phyloP scores from a whole-genome alignment of 805 yeast genomes.

The Nakazawaea wyomingensis region DNA sequence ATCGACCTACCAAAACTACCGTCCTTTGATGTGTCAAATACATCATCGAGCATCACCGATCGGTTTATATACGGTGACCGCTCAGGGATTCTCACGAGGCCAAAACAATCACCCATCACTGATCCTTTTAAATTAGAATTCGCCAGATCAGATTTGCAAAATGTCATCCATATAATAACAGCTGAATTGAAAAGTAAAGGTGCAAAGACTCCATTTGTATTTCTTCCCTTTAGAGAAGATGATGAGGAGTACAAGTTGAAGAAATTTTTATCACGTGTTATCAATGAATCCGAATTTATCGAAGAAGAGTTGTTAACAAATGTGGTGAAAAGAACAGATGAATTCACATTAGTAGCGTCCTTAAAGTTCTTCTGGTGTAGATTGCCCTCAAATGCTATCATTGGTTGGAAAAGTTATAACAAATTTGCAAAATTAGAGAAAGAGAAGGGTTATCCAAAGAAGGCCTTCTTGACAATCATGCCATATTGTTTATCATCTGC shows the following conservation, averaged over 20 bases:
- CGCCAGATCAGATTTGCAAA: conserved; percentile 60
- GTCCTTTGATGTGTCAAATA: conserved; percentile 9
- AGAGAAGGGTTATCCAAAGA: conserved; percentile 60
- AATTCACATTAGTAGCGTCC: conserved; percentile 65
- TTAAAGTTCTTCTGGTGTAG: conserved; percentile 86
- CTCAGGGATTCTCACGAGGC: background rate
- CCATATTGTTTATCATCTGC: conserved; percentile 80
- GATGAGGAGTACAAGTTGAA: conserved; percentile 57
- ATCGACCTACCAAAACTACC: conserved; percentile 11
- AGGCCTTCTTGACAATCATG: conserved; percentile 75
- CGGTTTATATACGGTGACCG: conserved; percentile 9
- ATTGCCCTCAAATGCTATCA: conserved; percentile 69
- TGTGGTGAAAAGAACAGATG: conserved; percentile 50
- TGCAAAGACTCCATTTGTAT: conserved; percentile 63
- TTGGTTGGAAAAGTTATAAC: conserved; percentile 82
- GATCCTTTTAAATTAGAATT: conserved; percentile 33
- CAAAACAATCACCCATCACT: background rate
- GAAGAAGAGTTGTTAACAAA: conserved; percentile 35
- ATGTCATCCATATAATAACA: conserved; percentile 65
- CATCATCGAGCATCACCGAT: conserved; percentile 8
- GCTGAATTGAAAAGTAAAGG: conserved; percentile 68
- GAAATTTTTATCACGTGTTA: conserved; percentile 48
- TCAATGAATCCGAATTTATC: conserved; percentile 51
- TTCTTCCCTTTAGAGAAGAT: conserved; percentile 74
- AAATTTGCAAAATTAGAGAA: conserved; percentile 62